A percentile compares a stretch with the other conserved stretches of the same genome.
phyloP scores from a whole-genome alignment of 176 grass and related monocot species.

The barley (Hordeum vulgare) region MorexV3_pseudomolecules_assembly NC_058523.1:202793495-202793994 shows the following conservation, averaged over 20 bases:
- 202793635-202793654: constrained; percentile 83
- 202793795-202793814: neutral
- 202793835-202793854: constrained; percentile 23
- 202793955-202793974: constrained; percentile 69
- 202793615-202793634: constrained; percentile 90
- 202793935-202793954: constrained; percentile 96
- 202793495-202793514: constrained; percentile 65
- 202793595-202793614: constrained; percentile 80
- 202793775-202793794: neutral
- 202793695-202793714: constrained; percentile 91
- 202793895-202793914: neutral
- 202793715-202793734: constrained; percentile 30
- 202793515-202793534: constrained; percentile 88
- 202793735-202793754: constrained; percentile 26
- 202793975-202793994: constrained; percentile 16
- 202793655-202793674: constrained; percentile 77
- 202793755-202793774: neutral
- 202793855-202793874: constrained; percentile 39
- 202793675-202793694: constrained; percentile 81
- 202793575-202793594: constrained; percentile 2
- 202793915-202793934: constrained; percentile 55
- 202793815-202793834: neutral
- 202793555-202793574: constrained; percentile 52
- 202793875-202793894: neutral
- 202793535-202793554: constrained; percentile 79